A percentile compares a stretch with the other conserved stretches of the same genome.
These are phyloP conservation scores for Apiospora arundinis DNA, from an alignment of 2,329 filamentous ascomycete species.

Conservation along the genomic window DNA sequence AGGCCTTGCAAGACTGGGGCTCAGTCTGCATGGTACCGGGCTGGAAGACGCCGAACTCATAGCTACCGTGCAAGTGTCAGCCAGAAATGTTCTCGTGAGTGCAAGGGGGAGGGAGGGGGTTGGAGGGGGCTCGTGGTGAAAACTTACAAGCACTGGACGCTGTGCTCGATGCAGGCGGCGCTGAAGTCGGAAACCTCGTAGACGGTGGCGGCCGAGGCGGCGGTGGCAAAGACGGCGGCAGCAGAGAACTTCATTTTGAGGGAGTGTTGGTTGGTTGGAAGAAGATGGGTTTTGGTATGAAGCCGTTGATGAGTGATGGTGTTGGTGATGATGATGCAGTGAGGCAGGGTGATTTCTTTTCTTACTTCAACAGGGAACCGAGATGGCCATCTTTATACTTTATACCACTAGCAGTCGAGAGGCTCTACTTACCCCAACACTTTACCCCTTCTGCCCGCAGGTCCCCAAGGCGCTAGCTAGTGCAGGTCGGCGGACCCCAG, in stretches of 20 bases:
- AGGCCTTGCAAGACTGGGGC: not conserved
- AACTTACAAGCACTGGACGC: conserved; percentile 15
- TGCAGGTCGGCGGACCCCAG: not conserved
- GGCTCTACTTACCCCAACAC: too few species aligned
- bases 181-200: conserved; percentile 21
- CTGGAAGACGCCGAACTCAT: conserved; percentile 15
- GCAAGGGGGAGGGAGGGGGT: too few species aligned
- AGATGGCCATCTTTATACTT: conserved; percentile 10
- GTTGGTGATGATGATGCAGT: not conserved
- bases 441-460: not conserved
- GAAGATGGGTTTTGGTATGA: not conserved
- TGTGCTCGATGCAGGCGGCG: conserved; percentile 11
- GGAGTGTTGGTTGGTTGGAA: not conserved
- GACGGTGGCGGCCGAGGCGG: conserved; percentile 17
- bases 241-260: conserved; percentile 22
- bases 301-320: too few species aligned
- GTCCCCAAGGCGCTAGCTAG: not conserved
- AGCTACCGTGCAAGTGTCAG: not conserved
- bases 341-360: not conserved
- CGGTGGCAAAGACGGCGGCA: conserved; percentile 17
- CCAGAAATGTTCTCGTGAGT: not conserved
- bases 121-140: not conserved
- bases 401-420: too few species aligned
- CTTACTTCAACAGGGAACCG: not conserved
- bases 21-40: conserved; percentile 12